Conservation (phyloP, 148 eudicot genomes). For the Rhododendron simsii region DNA sequence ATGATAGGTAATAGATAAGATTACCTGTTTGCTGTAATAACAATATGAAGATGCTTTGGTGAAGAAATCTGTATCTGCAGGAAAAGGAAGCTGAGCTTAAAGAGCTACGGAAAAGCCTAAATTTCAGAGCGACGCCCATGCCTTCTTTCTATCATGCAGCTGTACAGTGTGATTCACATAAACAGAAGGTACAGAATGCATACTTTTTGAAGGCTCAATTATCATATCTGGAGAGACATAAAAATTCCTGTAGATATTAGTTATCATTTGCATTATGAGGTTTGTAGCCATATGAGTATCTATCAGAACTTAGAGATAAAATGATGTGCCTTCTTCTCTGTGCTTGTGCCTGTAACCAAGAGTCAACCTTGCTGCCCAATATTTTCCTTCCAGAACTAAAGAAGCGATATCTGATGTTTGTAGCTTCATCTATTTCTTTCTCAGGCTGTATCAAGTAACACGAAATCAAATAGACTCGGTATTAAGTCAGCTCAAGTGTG, state of each 20-base stretch:
- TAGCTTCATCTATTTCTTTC: neutral
- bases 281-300: neutral
- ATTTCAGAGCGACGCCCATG: constrained; percentile 57
- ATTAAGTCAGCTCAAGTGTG: constrained; percentile 8
- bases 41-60: constrained; percentile 1
- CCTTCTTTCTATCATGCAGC: constrained; percentile 49
- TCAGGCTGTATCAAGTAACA: constrained; percentile 23
- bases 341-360: neutral
- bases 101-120: constrained; percentile 40
- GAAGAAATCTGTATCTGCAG: constrained; percentile 30
- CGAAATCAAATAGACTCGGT: constrained; percentile 13
- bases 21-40: neutral
- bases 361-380: neutral
- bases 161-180: constrained; percentile 17
- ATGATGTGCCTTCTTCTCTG: neutral
- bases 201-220: neutral
- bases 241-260: neutral
- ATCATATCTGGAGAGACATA: neutral
- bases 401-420: neutral
- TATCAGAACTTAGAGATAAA: neutral
- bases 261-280: neutral
- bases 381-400: neutral
- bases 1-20: neutral
- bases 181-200: constrained; percentile 34
- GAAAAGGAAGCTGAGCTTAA: constrained; percentile 48